phyloP scores from a whole-genome alignment of 1,284 basidiomycete genomes.

The Agroathelia rolfsii region DNA sequence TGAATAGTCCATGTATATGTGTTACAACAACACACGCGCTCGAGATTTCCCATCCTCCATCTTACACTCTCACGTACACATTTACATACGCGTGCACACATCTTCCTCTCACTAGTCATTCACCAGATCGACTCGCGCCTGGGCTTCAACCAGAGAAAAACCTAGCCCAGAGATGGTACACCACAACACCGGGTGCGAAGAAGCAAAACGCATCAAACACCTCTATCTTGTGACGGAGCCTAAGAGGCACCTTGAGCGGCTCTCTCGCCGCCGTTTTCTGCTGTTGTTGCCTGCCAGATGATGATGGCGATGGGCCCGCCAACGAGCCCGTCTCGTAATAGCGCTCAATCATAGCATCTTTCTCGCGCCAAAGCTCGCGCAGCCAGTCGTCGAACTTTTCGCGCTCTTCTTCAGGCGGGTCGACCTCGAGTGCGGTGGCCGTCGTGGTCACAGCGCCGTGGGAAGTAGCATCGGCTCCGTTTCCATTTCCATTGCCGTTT shows the following conservation, averaged over 20 bases:
- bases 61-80: too few relatives aligned
- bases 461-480: too few relatives aligned
- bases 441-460: too few relatives aligned
- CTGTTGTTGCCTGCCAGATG: slow-evolving; percentile 11
- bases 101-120: too few relatives aligned
- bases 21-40: too few relatives aligned
- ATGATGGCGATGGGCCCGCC: too few relatives aligned
- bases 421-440: slow-evolving; percentile 34
- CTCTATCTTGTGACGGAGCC: slow-evolving; percentile 41
- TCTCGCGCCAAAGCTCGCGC: slow-evolving; percentile 69
- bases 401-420: slow-evolving; percentile 62
- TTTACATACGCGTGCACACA: too few relatives aligned
- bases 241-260: slow-evolving; percentile 58
- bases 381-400: slow-evolving; percentile 79
- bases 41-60: too few relatives aligned
- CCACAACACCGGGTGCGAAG: slow-evolving; percentile 49
- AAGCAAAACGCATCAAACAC: slow-evolving; percentile 60
- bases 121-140: slow-evolving; percentile 14
- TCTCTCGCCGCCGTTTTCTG: slow-evolving; percentile 33
- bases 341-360: slow-evolving; percentile 65
- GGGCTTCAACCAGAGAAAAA: slow-evolving; percentile 41
- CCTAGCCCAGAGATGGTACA: too few relatives aligned
- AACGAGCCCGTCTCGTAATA: slow-evolving; percentile 48
- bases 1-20: too few relatives aligned
- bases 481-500: too few relatives aligned